phyloP scores from a whole-genome alignment of 75 land plant genomes.

The Cunninghamia lanceolata region DNA sequence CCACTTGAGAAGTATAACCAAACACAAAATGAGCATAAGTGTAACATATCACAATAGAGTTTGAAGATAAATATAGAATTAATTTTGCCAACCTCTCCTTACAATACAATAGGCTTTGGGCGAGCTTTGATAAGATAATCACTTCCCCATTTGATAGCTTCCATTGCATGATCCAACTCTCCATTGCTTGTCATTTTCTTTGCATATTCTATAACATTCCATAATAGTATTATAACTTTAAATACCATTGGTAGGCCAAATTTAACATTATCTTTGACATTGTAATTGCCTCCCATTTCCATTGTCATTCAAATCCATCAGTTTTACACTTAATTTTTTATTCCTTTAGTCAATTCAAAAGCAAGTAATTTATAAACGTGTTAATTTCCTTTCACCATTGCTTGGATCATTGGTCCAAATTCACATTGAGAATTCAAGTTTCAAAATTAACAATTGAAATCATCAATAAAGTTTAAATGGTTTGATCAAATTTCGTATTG shows the following conservation, averaged over 20 bases:
- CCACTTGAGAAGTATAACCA: slow-evolving; percentile 29
- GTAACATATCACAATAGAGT: background rate
- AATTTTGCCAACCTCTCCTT: slow-evolving; percentile 33
- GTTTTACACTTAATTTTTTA: no score
- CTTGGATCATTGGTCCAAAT: no score
- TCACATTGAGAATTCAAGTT: no score
- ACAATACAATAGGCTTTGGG: slow-evolving; percentile 39
- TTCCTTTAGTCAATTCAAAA: no score
- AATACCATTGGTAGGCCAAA: slow-evolving; percentile 63
- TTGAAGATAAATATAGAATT: background rate
- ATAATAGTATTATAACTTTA: slow-evolving; percentile 55
- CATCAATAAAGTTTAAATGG: no score
- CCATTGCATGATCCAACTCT: slow-evolving; percentile 40
- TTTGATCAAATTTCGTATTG: no score
- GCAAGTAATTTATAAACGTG: no score
- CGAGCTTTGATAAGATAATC: slow-evolving; percentile 56
- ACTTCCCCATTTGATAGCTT: slow-evolving; percentile 60
- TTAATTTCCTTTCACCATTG: no score
- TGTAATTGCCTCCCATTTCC: slow-evolving; percentile 61
- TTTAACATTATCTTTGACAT: slow-evolving; percentile 61
- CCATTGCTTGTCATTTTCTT: slow-evolving; percentile 32
- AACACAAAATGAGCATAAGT: background rate
- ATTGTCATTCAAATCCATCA: no score
- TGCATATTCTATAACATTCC: slow-evolving; percentile 50
- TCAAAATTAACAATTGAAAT: no score